phyloP scores from a whole-genome alignment of 164 flowering plant species.

The Dillenia turbinata region DNA sequence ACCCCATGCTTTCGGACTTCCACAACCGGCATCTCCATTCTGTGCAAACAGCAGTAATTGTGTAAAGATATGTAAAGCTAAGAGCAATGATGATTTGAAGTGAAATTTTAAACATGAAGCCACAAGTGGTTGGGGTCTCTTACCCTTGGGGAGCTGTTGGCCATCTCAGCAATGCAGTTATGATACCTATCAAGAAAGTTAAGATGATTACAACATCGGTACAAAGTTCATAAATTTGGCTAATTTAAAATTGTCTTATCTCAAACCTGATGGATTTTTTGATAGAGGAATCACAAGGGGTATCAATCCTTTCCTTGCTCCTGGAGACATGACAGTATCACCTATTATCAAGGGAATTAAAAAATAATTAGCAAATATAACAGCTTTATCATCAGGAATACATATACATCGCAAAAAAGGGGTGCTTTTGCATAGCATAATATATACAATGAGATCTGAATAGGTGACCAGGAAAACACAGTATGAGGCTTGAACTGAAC shows the following conservation, averaged over 20 bases:
- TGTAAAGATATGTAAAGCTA: conserved; percentile 7
- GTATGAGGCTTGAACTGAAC: too few species aligned
- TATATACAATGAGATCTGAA: too few species aligned
- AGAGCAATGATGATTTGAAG: background rate
- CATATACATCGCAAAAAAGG: too few species aligned
- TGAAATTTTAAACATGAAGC: background rate
- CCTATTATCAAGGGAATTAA: conserved; percentile 35
- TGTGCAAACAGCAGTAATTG: conserved; percentile 18
- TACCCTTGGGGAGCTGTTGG: conserved; percentile 93
- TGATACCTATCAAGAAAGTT: conserved; percentile 34
- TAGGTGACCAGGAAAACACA: too few species aligned
- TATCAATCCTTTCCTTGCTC: conserved; percentile 60
- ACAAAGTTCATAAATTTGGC: background rate
- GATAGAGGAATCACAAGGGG: conserved; percentile 79
- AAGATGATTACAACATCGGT: background rate
- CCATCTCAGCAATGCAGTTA: conserved; percentile 85
- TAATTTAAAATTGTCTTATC: conserved; percentile 7
- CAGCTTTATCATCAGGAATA: too few species aligned
- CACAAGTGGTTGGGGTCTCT: conserved; percentile 2
- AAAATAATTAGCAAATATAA: too few species aligned
- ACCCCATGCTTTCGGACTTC: conserved; percentile 79
- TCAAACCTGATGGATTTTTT: conserved; percentile 55
- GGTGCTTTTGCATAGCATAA: too few species aligned
- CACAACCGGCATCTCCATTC: conserved; percentile 98
- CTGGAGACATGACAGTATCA: conserved; percentile 67